Conservation (phyloP, 2,329 filamentous ascomycete genomes). For the Fusarium tupiense region DNA sequence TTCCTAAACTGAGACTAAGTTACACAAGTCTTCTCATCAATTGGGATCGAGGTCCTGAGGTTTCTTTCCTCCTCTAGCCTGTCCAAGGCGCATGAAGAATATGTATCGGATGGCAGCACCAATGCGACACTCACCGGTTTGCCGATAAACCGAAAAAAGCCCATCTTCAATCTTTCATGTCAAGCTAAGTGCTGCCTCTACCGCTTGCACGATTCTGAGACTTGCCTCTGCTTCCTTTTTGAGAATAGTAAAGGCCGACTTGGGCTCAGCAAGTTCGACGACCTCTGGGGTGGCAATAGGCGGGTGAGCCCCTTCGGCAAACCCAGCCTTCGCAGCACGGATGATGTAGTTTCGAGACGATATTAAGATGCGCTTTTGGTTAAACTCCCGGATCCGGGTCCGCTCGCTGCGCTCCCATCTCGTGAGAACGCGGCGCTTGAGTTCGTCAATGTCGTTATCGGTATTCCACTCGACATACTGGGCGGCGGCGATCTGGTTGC, state of each 20-base stretch:
- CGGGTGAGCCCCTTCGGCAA: neutral
- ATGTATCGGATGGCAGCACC: neutral
- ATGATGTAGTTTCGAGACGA: neutral
- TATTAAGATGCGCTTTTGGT: neutral
- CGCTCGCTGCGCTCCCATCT: neutral
- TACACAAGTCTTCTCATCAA: neutral
- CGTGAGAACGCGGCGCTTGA: neutral
- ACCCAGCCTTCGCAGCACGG: neutral
- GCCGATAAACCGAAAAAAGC: too few species aligned
- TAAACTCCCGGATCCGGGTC: neutral
- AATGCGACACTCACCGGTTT: neutral
- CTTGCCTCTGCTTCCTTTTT: neutral
- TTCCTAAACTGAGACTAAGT: neutral
- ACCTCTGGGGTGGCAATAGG: accelerated
- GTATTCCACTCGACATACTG: neutral
- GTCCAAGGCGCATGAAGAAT: neutral
- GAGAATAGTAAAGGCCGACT: neutral
- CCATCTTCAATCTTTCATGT: too few species aligned
- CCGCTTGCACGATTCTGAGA: neutral
- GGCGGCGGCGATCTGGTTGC: neutral
- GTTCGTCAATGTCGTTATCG: neutral
- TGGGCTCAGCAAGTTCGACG: neutral
- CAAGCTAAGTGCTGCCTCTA: too few species aligned
- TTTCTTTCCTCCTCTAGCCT: neutral
- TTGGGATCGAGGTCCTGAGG: neutral